Conservation (phyloP, 257 asterid species). For the Capsicum chinense region DNA sequence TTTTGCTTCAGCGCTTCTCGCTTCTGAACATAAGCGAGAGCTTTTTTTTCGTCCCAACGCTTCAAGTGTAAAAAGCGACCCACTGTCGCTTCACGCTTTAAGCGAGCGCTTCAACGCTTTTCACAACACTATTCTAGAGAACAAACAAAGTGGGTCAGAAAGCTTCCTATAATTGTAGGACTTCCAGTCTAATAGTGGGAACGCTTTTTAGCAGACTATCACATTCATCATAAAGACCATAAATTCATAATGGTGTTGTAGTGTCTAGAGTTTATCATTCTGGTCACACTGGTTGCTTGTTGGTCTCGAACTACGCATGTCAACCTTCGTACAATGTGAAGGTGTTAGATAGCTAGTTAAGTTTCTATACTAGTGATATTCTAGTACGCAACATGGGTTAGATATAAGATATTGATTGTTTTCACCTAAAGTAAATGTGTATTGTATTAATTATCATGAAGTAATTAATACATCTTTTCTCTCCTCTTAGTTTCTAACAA, state of each 20-base stretch:
- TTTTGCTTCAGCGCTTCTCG: too few relatives aligned
- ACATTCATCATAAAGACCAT: not conserved
- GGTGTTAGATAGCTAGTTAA: slow-evolving; percentile 13
- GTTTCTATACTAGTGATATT: not conserved
- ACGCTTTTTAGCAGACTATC: not conserved
- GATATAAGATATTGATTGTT: not conserved
- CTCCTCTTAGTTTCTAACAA: not conserved
- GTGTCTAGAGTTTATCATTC: not conserved
- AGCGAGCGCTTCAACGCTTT: too few relatives aligned
- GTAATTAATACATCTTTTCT: not conserved
- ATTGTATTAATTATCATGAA: not conserved
- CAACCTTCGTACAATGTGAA: not conserved
- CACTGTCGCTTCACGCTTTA: too few relatives aligned
- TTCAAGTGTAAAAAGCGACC: too few relatives aligned
- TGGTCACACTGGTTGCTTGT: not conserved
- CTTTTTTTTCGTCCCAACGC: too few relatives aligned
- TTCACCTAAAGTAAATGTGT: slow-evolving; percentile 16
- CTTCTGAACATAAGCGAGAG: too few relatives aligned
- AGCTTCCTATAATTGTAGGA: not conserved
- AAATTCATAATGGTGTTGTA: not conserved
- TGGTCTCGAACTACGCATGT: not conserved
- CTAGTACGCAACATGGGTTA: not conserved
- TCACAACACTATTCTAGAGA: not conserved
- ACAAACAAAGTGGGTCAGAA: not conserved
- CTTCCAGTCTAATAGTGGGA: not conserved